These are phyloP conservation scores for Bauhinia variegata DNA, from an alignment of 306 rosid genomes.

Conservation along the genomic window DNA sequence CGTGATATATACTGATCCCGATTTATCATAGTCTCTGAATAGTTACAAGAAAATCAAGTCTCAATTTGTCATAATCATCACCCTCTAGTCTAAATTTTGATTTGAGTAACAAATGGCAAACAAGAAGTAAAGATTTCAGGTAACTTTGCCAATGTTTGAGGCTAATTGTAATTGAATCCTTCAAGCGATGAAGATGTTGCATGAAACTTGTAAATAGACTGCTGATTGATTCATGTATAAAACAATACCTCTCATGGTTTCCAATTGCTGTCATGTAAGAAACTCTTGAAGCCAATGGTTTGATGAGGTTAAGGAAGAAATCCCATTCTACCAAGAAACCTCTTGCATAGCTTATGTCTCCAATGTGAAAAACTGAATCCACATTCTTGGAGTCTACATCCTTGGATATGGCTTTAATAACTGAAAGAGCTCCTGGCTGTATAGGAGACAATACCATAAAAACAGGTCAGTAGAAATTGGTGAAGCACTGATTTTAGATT, in stretches of 20 bases:
- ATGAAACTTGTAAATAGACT: not conserved
- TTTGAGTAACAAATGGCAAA: not conserved
- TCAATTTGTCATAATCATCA: constrained; percentile 1
- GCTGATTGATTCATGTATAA: constrained; percentile 5
- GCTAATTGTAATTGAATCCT: not conserved
- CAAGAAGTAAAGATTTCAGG: not conserved
- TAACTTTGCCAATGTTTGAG: not conserved
- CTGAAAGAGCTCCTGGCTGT: constrained; percentile 90
- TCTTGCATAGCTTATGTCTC: constrained; percentile 94
- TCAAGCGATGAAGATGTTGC: not conserved
- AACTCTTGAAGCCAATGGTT: constrained; percentile 65
- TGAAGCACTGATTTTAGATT: not conserved
- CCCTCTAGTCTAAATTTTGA: not conserved
- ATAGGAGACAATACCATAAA: constrained; percentile 4
- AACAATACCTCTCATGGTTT: constrained; percentile 84
- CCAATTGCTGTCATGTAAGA: constrained; percentile 94
- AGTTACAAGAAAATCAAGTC: not conserved
- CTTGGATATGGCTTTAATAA: constrained; percentile 53
- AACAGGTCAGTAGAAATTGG: constrained; percentile 6
- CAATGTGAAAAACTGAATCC: constrained; percentile 80
- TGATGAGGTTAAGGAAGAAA: constrained; percentile 67
- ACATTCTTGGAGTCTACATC: constrained; percentile 54
- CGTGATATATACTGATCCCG: constrained; percentile 59
- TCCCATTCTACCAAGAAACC: constrained; percentile 94
- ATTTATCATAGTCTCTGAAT: constrained; percentile 64